Evolutionary conservation across 768 basidiomycete species (phyloP).

Genomic region (Tricholoma furcatifolium): DNA sequence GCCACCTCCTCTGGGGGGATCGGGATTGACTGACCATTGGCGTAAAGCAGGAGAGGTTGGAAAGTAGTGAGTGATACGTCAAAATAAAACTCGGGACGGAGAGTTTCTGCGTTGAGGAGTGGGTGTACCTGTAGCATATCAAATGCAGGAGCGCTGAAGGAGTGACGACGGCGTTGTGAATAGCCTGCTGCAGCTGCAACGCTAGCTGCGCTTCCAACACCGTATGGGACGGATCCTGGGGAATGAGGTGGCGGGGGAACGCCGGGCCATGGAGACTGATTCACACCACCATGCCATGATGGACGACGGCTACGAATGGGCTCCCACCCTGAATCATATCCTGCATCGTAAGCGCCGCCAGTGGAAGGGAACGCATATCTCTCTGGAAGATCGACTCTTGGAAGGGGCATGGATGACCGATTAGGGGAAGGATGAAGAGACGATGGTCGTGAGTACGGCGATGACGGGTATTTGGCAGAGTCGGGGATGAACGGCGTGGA

Average conservation of each 20-base stretch:
- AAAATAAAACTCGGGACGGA: conserved; percentile 47
- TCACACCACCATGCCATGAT: conserved; percentile 2
- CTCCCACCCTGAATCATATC: not conserved
- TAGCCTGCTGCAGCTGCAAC: not conserved
- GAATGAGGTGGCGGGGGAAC: not conserved
- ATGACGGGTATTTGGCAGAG: conserved; percentile 1
- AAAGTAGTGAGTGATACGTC: conserved; percentile 53
- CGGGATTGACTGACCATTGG: conserved; percentile 33
- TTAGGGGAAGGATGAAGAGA: conserved; percentile 7
- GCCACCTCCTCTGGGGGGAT: conserved; percentile 45
- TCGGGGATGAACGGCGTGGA: conserved; percentile 15
- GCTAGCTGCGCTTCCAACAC: not conserved
- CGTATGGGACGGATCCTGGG: not conserved
- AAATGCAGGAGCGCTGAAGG: conserved; percentile 7
- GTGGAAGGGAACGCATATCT: not conserved
- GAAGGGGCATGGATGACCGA: not conserved
- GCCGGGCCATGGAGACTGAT: conserved; percentile 1
- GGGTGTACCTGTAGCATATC: conserved; percentile 40
- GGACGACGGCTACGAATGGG: conserved; percentile 7
- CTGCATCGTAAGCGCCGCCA: not conserved
- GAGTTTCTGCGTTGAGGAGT: conserved; percentile 50
- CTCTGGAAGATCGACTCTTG: conserved; percentile 3
- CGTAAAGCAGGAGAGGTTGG: conserved; percentile 39
- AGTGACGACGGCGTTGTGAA: conserved; percentile 6
- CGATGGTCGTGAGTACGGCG: conserved; percentile 8